Evolutionary conservation across 1,139 yeast species (phyloP).

Genomic region (Yamadazyma buinensis): DNA sequence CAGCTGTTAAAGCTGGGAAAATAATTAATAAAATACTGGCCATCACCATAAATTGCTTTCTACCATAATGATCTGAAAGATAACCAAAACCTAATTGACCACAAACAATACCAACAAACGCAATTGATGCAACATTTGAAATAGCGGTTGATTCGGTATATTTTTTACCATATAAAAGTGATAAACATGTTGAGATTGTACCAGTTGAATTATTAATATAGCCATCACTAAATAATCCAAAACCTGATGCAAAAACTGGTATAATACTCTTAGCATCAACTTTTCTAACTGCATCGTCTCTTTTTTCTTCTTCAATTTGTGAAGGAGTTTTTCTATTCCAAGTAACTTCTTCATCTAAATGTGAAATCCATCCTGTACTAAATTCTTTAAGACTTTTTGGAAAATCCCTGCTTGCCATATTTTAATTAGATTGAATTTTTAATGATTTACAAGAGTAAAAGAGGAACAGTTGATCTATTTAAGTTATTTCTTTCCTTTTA

Average conservation of each 20-base stretch:
- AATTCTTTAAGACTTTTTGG: slow-evolving; percentile 40
- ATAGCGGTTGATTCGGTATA: slow-evolving; percentile 65
- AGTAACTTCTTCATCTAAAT: slow-evolving; percentile 22
- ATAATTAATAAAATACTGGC: slow-evolving; percentile 71
- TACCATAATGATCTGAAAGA: slow-evolving; percentile 70
- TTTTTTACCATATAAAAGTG: slow-evolving; percentile 58
- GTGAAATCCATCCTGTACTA: slow-evolving; percentile 35
- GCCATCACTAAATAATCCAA: slow-evolving; percentile 89
- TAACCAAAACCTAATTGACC: slow-evolving; percentile 82
- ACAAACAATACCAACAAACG: slow-evolving; percentile 79
- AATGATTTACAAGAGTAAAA: too few relatives aligned
- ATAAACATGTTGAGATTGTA: slow-evolving; percentile 67
- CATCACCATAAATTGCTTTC: slow-evolving; percentile 76
- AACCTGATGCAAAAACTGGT: slow-evolving; percentile 86
- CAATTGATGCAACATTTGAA: slow-evolving; percentile 79
- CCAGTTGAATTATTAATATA: slow-evolving; percentile 82
- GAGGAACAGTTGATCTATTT: too few relatives aligned
- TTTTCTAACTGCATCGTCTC: slow-evolving; percentile 12
- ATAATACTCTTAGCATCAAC: slow-evolving; percentile 39
- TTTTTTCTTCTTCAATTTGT: slow-evolving; percentile 18
- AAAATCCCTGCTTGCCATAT: slow-evolving; percentile 49
- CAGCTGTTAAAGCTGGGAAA: slow-evolving; percentile 75
- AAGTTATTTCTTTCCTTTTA: too few relatives aligned
- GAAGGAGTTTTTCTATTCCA: slow-evolving; percentile 23
- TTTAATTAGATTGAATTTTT: too few relatives aligned